Evolutionary conservation across 2,329 filamentous ascomycete species (phyloP), one percentile per base, ranked within the genome.

Genomic region (Lachnellula cervina): DNA sequence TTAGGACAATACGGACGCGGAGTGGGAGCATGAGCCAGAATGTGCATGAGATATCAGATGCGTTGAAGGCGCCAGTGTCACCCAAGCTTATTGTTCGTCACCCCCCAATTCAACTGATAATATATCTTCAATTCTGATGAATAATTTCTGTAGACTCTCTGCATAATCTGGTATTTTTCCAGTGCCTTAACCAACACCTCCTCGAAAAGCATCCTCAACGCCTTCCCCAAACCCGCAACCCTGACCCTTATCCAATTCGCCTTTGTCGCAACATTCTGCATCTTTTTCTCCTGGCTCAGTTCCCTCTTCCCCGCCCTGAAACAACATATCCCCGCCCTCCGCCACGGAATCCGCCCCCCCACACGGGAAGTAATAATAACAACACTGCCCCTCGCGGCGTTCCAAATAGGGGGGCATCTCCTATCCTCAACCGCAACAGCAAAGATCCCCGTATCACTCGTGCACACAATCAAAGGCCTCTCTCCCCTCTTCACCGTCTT

Each of bases 391-490:
- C 78, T 99, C 35, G 93, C 94, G 1, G 80, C 88, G 28, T 99
- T 99, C 72, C 92, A 97, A 72, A 89, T 99, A 51, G 88, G 87
- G 37, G 94, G 94, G 5, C 94, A 99, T 72, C 88, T 99, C 42
- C 78, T 97, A 45, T 96, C 90, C 71, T 96, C 93, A 5, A 94
- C 91, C 62, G 93, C 94, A 28, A 99, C 93, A 34, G 88, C 90
- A 50, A 89, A 91, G 70, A 97, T 99, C 53, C 93, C 94, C 0
- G 94, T 99, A 1, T 97, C 94, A 6, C 81, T 99, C 37, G 94
- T 99, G 3, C 94, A 99, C 73, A 99, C 94, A 1, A 97, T 99
- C 74, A 99, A 99, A 75, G 94, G 94, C 7, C 83, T 99, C 25
- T 97, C 93, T 2, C 94, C 94, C 4, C 78, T 99, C 7, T 95